Base-by-base conservation (phyloP, 2,329 filamentous ascomycete genomes). In the Botrytis deweyae region DNA sequence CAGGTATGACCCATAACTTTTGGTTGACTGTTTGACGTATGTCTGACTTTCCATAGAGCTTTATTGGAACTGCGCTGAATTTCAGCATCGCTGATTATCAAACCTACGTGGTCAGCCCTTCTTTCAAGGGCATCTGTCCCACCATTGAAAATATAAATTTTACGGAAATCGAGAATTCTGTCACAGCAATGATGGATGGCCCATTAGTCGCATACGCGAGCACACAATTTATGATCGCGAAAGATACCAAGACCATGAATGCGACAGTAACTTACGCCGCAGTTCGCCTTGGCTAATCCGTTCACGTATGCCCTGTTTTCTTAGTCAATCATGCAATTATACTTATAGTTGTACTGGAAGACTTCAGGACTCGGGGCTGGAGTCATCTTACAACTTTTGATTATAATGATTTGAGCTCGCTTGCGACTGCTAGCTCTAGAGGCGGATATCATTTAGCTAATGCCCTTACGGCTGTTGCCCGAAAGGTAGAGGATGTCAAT, bases 141-240 rank as follows among this genome's bases (percentile, higher is more conserved):
- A 58, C 55, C 22, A 4, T 77, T 78, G 2, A 29, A 46, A 1
- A 61, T 52, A 74, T 65, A 4, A 46, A 42, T 20, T 40, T 73
- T 29, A 10, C 16, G 8, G 69, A 64, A 16, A 62, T 73, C 22
- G 42, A 49, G 33, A 75, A 73, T n/a, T 72, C 71, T 16, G 62
- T 73, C 20, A 70, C 33, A 22, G 71, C 72, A 29, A 66, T 76
- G 70, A 72, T 55, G 1, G 75, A 75, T n/a, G 77, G 79, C 38
- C 78, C 78, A 20, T 73, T 83, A 7, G 77, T 78, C 20, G 76
- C 78, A 0, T 83, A 83, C 66, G 79, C 79, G 3, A 78, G 78
- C 4, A 80, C 81, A 4, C 81, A 83, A 73, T 75, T 83, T 12
- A 81, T 83, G 79, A 79, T 83, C 22, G 79, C 77, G 12, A 74